Evolutionary conservation across 2,329 filamentous ascomycete genomes (phyloP).

Genomic region (Fusarium sp.): DNA sequence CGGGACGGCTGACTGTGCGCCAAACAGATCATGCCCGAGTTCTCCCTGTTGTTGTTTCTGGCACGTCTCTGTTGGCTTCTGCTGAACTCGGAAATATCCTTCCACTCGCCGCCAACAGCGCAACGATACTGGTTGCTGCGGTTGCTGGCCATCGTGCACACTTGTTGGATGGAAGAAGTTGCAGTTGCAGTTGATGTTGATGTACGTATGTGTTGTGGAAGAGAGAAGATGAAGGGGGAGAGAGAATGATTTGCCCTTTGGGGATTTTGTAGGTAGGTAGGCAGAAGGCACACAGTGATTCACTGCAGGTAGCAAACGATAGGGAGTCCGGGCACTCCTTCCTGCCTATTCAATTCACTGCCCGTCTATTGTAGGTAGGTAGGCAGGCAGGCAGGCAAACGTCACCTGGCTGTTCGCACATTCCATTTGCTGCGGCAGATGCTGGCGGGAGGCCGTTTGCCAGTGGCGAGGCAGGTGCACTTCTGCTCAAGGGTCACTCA

Average conservation of each 20-base stretch:
- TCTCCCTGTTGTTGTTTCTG: background rate
- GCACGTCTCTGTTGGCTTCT: conserved; percentile 44
- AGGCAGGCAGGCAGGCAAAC: background rate
- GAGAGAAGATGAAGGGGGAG: background rate
- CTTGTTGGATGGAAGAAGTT: background rate
- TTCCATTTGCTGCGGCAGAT: background rate
- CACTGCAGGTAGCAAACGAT: background rate
- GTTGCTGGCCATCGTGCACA: conserved; percentile 3
- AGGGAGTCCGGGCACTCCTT: background rate
- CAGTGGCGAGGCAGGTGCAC: background rate
- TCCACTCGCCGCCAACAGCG: conserved; percentile 54
- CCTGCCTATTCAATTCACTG: background rate
- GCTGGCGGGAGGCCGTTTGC: background rate
- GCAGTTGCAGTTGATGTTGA: background rate
- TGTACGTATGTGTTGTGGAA: background rate
- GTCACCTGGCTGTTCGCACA: background rate
- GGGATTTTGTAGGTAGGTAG: background rate
- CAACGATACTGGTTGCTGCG: conserved; percentile 50
- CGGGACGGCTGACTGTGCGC: conserved; percentile 47
- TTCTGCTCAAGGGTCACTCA: background rate
- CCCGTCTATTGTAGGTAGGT: background rate
- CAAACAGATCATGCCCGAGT: conserved; percentile 54
- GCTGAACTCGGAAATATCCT: conserved; percentile 49
- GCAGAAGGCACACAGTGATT: background rate
- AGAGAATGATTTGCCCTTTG: background rate